phyloP scores from a whole-genome alignment of 2,329 filamentous ascomycete genomes.

The Rhynchosporium secalis region DNA sequence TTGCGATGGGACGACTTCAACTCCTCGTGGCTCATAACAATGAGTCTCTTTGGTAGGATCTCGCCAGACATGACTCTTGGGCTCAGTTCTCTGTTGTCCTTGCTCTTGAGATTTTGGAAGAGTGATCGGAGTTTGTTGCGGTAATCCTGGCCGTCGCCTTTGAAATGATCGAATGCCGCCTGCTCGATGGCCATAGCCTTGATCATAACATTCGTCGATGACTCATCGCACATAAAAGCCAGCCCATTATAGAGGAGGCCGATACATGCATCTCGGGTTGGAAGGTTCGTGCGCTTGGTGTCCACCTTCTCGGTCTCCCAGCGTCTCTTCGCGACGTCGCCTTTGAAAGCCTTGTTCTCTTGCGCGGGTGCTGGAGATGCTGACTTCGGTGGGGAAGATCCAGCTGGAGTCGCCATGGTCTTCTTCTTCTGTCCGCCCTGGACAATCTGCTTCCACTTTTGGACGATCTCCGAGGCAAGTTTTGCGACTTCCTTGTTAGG shows the following conservation, averaged over 20 bases:
- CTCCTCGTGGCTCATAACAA: constrained; percentile 85
- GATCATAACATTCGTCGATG: constrained; percentile 69
- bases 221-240: constrained; percentile 67
- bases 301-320: constrained; percentile 81
- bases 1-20: constrained; percentile 84
- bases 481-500: constrained; percentile 78
- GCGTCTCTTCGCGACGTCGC: constrained; percentile 75
- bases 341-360: constrained; percentile 53
- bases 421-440: constrained; percentile 62
- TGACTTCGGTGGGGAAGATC: constrained; percentile 30
- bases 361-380: constrained; percentile 43
- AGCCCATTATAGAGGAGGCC: constrained; percentile 94
- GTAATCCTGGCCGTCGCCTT: constrained; percentile 74
- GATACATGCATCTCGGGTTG: constrained; percentile 78
- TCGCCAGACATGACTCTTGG: constrained; percentile 72
- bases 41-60: constrained; percentile 72
- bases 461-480: constrained; percentile 78
- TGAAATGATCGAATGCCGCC: constrained; percentile 69
- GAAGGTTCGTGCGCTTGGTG: constrained; percentile 70
- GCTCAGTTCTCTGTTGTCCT: constrained; percentile 77
- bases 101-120: constrained; percentile 93
- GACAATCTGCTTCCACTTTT: constrained; percentile 82
- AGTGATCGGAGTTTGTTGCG: constrained; percentile 87
- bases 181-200: constrained; percentile 80
- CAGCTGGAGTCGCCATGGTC: constrained; percentile 30